phyloP scores from a whole-genome alignment of 2,329 filamentous ascomycete genomes.

The Nothopassalora personata region DNA sequence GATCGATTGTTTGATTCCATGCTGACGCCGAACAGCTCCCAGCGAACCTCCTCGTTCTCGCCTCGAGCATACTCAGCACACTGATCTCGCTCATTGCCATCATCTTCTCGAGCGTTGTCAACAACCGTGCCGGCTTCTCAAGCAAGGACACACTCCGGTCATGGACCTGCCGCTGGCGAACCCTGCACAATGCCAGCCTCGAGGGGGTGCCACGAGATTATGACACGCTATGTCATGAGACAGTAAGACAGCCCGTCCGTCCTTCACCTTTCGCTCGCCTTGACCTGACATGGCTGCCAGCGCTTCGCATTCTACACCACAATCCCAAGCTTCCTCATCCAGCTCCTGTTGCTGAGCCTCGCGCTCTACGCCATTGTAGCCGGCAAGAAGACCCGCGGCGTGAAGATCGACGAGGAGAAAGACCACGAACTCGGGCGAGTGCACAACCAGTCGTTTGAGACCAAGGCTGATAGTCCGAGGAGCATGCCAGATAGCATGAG shows the following conservation, averaged over 20 bases:
- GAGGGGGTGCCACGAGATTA: constrained; percentile 34
- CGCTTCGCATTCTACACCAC: constrained; percentile 43
- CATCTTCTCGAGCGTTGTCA: constrained; percentile 33
- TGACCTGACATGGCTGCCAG: constrained; percentile 16
- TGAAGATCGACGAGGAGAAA: constrained; percentile 21
- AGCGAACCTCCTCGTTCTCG: constrained; percentile 35
- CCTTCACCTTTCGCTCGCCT: not conserved
- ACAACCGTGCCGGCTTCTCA: constrained; percentile 18
- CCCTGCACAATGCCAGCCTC: constrained; percentile 7
- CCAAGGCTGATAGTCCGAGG: constrained; percentile 16
- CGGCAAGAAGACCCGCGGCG: not conserved
- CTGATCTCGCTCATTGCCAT: constrained; percentile 39
- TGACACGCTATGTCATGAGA: constrained; percentile 37
- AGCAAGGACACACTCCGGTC: constrained; percentile 34
- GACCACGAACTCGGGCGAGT: constrained; percentile 18
- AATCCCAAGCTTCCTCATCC: constrained; percentile 38
- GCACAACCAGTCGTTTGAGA: constrained; percentile 14
- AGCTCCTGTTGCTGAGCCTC: constrained; percentile 27
- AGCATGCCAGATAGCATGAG: constrained; percentile 15
- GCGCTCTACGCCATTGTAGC: constrained; percentile 15
- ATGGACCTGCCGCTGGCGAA: constrained; percentile 35
- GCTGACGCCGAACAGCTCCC: constrained; percentile 29
- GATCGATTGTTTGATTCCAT: not conserved
- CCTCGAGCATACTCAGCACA: constrained; percentile 33
- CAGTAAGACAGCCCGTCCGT: constrained; percentile 27